Evolutionary conservation across 176 grass and related monocot species (phyloP).

Genomic region (Puccinellia tenuiflora): DNA sequence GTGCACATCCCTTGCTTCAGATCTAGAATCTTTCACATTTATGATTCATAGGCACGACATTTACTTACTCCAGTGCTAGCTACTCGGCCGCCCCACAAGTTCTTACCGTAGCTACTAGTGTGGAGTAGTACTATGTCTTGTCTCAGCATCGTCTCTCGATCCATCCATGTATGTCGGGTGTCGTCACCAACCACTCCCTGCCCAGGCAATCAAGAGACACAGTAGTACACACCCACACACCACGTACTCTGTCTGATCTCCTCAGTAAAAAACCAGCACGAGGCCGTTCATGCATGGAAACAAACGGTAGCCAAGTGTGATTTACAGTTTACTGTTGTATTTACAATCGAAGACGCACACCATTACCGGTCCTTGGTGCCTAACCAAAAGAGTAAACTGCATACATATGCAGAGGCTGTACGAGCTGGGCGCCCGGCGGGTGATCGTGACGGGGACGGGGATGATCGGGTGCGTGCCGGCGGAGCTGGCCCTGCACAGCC

Average conservation of each 20-base stretch:
- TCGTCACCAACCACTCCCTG: not conserved
- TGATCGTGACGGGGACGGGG: conserved; percentile 95
- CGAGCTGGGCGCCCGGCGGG: conserved; percentile 57
- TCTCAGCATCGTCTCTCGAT: not conserved
- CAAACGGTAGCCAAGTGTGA: not conserved
- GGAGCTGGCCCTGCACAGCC: conserved; percentile 72
- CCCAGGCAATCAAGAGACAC: not conserved
- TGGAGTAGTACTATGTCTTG: not conserved
- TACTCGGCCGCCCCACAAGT: no score
- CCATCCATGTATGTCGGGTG: not conserved
- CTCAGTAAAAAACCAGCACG: not conserved
- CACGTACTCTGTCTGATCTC: not conserved
- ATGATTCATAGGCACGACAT: not conserved
- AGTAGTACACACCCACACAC: not conserved
- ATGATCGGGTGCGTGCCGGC: conserved; percentile 85
- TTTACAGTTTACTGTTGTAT: not conserved
- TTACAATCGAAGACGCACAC: not conserved
- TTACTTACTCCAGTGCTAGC: no score
- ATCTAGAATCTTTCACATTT: not conserved
- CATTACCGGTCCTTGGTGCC: not conserved
- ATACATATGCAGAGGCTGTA: conserved; percentile 48
- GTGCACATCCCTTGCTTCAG: conserved; percentile 1
- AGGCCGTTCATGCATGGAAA: not conserved
- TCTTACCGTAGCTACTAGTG: not conserved
- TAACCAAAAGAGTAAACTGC: not conserved